phyloP scores from a whole-genome alignment of 106 monocot genomes.

The Allium fistulosum region DNA sequence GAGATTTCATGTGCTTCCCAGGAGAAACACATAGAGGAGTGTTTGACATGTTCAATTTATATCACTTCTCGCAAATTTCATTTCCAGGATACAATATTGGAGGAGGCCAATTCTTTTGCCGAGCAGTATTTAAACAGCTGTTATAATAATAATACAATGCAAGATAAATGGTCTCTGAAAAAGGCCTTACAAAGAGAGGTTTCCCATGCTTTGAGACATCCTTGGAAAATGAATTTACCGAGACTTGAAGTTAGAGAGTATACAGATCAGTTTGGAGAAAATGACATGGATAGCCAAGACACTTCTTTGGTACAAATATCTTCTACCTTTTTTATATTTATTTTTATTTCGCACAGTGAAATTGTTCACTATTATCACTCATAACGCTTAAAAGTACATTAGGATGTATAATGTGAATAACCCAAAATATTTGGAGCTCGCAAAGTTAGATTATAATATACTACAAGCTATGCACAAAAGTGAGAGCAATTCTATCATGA shows the following conservation, averaged over 20 bases:
- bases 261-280: slow-evolving; percentile 16
- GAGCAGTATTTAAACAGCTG: slow-evolving; percentile 7
- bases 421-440: slow-evolving; percentile 6
- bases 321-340: too few relatives aligned
- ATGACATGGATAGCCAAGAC: slow-evolving; percentile 21
- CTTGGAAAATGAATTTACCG: slow-evolving; percentile 16
- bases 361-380: background rate
- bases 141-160: slow-evolving; percentile 6
- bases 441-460: background rate
- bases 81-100: slow-evolving; percentile 31
- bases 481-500: background rate
- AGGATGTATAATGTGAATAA: slow-evolving; percentile 7
- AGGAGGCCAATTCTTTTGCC: slow-evolving; percentile 16
- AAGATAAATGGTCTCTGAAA: slow-evolving; percentile 28
- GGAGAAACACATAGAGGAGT: slow-evolving; percentile 29
- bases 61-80: slow-evolving; percentile 22
- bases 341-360: background rate
- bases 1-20: slow-evolving; percentile 16
- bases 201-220: background rate
- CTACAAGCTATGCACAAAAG: background rate
- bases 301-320: background rate
- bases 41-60: slow-evolving; percentile 30
- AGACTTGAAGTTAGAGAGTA: slow-evolving; percentile 20
- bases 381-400: background rate
- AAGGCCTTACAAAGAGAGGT: slow-evolving; percentile 18